These are phyloP conservation scores for Kluyveromyces nonfermentans DNA, from an alignment of 805 yeast species.

Conservation along the genomic window DNA sequence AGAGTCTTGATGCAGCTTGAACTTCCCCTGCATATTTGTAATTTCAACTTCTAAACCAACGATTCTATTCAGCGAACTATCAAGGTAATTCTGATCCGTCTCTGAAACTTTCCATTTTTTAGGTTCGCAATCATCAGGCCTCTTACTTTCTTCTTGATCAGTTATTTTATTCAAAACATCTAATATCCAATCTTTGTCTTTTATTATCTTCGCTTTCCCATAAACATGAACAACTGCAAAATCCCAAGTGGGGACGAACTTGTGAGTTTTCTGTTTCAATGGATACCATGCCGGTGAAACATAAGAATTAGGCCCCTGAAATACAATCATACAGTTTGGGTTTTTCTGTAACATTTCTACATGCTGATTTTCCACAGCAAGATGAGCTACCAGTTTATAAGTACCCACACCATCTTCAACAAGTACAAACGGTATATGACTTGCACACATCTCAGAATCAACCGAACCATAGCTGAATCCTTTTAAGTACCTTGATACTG, in stretches of 20 bases:
- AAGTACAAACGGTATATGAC: slow-evolving; percentile 48
- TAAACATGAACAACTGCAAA: slow-evolving; percentile 47
- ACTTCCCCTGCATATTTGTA: slow-evolving; percentile 38
- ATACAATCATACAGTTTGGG: slow-evolving; percentile 39
- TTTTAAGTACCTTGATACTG: slow-evolving; percentile 7
- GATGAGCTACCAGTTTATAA: slow-evolving; percentile 41
- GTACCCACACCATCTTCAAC: slow-evolving; percentile 30
- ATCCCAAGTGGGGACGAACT: slow-evolving; percentile 65
- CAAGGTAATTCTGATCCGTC: slow-evolving; percentile 43
- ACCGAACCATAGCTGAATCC: slow-evolving; percentile 14
- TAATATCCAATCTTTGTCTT: slow-evolving; percentile 38
- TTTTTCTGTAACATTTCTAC: slow-evolving; percentile 31
- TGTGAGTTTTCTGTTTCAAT: slow-evolving; percentile 45
- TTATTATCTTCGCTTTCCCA: slow-evolving; percentile 40
- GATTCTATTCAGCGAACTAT: slow-evolving; percentile 38
- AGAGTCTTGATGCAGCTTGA: slow-evolving; percentile 49
- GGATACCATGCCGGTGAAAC: slow-evolving; percentile 54
- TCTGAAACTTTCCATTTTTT: slow-evolving; percentile 47
- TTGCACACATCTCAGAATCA: slow-evolving; percentile 38
- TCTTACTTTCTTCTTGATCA: slow-evolving; percentile 37
- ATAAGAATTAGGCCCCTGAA: slow-evolving; percentile 44
- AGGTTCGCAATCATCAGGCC: slow-evolving; percentile 15
- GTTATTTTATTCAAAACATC: slow-evolving; percentile 37
- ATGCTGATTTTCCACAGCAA: slow-evolving; percentile 46
- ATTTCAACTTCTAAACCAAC: slow-evolving; percentile 49